Base-by-base conservation (phyloP, 1,284 basidiomycete species). In the Testicularia cyperi region DNA sequence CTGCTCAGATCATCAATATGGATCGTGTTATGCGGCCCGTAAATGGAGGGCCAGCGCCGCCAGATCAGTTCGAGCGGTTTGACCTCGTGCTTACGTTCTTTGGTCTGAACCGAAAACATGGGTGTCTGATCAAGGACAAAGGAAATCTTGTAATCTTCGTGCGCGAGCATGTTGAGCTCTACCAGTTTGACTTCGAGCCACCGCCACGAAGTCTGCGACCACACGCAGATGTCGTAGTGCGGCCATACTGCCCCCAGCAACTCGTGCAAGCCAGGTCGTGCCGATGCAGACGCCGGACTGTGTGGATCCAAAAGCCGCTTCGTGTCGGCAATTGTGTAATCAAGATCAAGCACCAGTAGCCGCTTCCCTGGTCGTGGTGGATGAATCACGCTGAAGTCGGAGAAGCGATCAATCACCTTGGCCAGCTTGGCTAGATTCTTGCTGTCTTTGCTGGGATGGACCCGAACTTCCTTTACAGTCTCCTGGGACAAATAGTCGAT, bases 141-240 rank as follows among this genome's bases (percentile, higher is more conserved):
- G 13, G 56, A 51, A 36, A 64, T 44, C 36, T 42, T 46, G 49
- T 56, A 70, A 25, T 56, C 44, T 10, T 49, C 31, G 31, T 70
- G 56, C 25, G 49, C 52, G 16, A 94, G 79, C 84, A 92, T 88
- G 19, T 84, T 88, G 19, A 94, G 81, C 76, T 94, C 90, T 14
- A 88, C 84, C 5, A 95, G 81, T 78, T 94, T 95, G 23, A 85
- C 84, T 77, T 95, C 91, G 21, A 94, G 81, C 90, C 90, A 94
- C 37, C 89, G 81, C 90, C 90, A 92, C 55, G 84, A 86, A 1
- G 90, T 92, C 44, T 77, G 72, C 15, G 77, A 65, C 69, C 69
- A 72, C 6, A 68, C 48, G 44, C 64, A 63, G 22, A 74, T 67
- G 47, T 74, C 72, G 44, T 74, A 74, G 45, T 73, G 47, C 10